phyloP scores from a whole-genome alignment of 129 eudicot genomes.

The Escallonia rubra region DNA sequence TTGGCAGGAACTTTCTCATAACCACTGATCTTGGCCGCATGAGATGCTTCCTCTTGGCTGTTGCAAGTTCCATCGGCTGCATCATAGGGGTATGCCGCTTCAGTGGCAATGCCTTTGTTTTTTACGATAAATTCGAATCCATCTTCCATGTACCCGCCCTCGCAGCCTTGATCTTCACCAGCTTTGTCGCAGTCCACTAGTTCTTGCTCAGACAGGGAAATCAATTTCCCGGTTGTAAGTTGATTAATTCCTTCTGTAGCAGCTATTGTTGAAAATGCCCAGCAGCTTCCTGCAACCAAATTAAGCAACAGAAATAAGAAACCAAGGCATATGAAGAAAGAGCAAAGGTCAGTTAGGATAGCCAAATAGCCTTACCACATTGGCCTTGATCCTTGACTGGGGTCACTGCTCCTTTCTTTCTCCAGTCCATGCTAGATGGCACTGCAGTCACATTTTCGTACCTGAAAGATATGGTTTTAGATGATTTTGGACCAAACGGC shows the following conservation, averaged over 20 bases:
- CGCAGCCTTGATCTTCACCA: conserved; percentile 29
- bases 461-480: too few relatives aligned
- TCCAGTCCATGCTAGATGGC: too few relatives aligned
- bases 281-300: conserved; percentile 29
- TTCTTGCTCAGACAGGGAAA: conserved; percentile 47
- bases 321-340: too few relatives aligned
- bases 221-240: conserved; percentile 34
- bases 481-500: too few relatives aligned
- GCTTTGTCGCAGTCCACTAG: conserved; percentile 44
- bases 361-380: too few relatives aligned
- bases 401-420: too few relatives aligned
- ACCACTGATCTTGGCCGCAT: too few relatives aligned
- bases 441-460: too few relatives aligned
- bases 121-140: conserved; percentile 29
- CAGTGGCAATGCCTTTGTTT: conserved; percentile 41
- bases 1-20: too few relatives aligned
- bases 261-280: conserved; percentile 53
- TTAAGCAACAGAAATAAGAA: too few relatives aligned
- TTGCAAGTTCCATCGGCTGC: conserved; percentile 1
- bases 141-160: conserved; percentile 44
- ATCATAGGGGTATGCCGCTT: conserved; percentile 42
- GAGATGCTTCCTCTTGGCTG: conserved; percentile 20
- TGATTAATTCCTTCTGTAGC: conserved; percentile 49
- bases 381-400: too few relatives aligned
- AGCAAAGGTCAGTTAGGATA: too few relatives aligned